These are phyloP conservation scores for Paracoccidioides brasiliensis DNA, from an alignment of 2,329 filamentous ascomycete genomes.

Conservation along the genomic window DNA sequence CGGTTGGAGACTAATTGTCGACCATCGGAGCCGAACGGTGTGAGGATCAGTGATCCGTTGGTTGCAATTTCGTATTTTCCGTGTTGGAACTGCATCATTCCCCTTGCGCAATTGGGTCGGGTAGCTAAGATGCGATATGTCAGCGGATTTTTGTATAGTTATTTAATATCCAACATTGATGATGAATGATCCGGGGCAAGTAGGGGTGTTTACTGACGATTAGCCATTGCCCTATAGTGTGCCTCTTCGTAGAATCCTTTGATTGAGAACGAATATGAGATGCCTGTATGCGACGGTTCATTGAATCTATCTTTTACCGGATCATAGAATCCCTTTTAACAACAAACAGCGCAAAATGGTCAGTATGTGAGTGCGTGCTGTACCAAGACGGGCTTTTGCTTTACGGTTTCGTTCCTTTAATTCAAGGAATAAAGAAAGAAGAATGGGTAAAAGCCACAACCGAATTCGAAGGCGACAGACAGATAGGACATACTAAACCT, in stretches of 20 bases:
- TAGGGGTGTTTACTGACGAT: conserved; percentile 40
- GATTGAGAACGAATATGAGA: conserved; percentile 59
- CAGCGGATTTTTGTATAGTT: conserved; percentile 5
- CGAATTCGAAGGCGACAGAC: background rate
- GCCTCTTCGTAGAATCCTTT: conserved; percentile 58
- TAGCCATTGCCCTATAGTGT: conserved; percentile 55
- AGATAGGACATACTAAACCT: conserved; percentile 45
- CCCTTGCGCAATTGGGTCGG: conserved; percentile 48
- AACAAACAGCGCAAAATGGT: conserved; percentile 4
- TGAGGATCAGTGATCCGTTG: conserved; percentile 47
- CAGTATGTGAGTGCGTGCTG: background rate
- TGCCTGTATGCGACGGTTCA: conserved; percentile 53
- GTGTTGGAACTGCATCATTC: conserved; percentile 62
- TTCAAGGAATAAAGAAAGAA: background rate
- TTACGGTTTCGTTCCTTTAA: background rate
- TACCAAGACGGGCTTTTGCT: background rate
- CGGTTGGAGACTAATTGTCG: conserved; percentile 54
- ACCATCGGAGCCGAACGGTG: conserved; percentile 52
- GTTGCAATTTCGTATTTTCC: conserved; percentile 45
- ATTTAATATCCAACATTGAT: background rate
- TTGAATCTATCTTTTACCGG: conserved; percentile 51
- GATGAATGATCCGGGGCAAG: background rate
- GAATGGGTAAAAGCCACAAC: too few species aligned
- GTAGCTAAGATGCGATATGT: conserved; percentile 31
- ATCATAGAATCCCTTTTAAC: conserved; percentile 52